A percentile compares a stretch with the other conserved stretches of the same genome.
Conservation (phyloP, 352 stramenopile species). For the Globisporangium uncinulatum region DNA sequence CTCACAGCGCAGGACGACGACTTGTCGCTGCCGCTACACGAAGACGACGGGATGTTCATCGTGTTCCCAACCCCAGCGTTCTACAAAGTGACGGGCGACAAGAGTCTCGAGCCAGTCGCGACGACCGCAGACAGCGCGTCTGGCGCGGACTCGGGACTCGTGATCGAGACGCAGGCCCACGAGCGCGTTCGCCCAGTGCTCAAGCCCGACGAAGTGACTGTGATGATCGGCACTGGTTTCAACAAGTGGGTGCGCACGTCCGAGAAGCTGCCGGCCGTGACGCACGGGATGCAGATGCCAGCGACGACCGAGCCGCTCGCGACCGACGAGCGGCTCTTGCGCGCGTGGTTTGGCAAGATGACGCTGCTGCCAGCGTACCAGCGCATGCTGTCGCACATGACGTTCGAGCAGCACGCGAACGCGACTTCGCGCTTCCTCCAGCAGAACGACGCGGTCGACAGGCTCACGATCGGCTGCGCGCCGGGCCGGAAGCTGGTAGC, state of each 20-base stretch:
- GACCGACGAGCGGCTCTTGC: constrained; percentile 26
- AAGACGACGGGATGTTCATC: constrained; percentile 59
- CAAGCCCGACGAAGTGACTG: constrained; percentile 40
- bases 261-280: constrained; percentile 39
- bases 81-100: constrained; percentile 37
- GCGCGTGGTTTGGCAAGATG: constrained; percentile 61
- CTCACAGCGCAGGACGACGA: constrained; percentile 24
- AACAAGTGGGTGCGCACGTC: constrained; percentile 44
- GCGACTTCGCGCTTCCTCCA: constrained; percentile 26
- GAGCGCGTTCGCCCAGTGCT: constrained; percentile 40
- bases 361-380: constrained; percentile 50
- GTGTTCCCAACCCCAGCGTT: constrained; percentile 44
- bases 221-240: constrained; percentile 60
- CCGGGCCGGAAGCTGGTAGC: constrained; percentile 30
- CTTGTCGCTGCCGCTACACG: constrained; percentile 44
- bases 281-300: constrained; percentile 58
- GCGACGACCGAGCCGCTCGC: constrained; percentile 17
- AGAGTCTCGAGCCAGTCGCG: constrained; percentile 16
- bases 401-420: constrained; percentile 38
- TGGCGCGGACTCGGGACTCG: constrained; percentile 36
- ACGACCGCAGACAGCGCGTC: constrained; percentile 17
- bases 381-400: constrained; percentile 39
- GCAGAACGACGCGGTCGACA: constrained; percentile 19
- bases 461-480: constrained; percentile 30
- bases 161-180: constrained; percentile 41